phyloP scores from a whole-genome alignment of 2,329 filamentous ascomycete genomes.

The Verticillium klebahnii region DNA sequence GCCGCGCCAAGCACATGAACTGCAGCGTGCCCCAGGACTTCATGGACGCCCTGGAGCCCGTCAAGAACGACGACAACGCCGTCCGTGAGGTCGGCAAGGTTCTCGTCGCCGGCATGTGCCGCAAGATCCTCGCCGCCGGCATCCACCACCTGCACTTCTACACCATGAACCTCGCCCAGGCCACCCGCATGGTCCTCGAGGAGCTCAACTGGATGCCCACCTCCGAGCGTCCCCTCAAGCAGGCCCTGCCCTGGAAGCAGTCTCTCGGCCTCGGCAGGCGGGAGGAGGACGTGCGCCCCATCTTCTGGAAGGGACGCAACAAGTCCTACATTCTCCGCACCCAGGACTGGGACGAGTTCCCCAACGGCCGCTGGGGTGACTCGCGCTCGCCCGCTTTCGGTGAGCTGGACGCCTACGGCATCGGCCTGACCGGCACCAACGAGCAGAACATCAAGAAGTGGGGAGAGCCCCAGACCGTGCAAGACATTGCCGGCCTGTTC shows the following conservation, averaged over 20 bases:
- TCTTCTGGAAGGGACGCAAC: slow-evolving; percentile 98
- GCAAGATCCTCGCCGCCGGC: slow-evolving; percentile 74
- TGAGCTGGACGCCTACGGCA: slow-evolving; percentile 89
- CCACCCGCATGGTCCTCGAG: slow-evolving; percentile 89
- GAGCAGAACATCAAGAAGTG: slow-evolving; percentile 94
- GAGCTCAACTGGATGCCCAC: slow-evolving; percentile 81
- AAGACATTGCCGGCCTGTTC: slow-evolving; percentile 80
- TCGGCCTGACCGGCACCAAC: slow-evolving; percentile 90
- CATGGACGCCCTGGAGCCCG: slow-evolving; percentile 77
- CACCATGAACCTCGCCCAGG: slow-evolving; percentile 97
- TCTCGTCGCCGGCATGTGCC: slow-evolving; percentile 85
- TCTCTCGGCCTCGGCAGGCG: slow-evolving; percentile 84
- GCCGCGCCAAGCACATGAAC: slow-evolving; percentile 87
- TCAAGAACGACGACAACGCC: slow-evolving; percentile 94
- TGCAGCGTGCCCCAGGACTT: slow-evolving; percentile 77
- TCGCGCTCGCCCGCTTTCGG: slow-evolving; percentile 94
- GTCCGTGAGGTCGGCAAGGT: slow-evolving; percentile 86
- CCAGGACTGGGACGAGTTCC: slow-evolving; percentile 98
- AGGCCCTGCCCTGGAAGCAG: slow-evolving; percentile 93
- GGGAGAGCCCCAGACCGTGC: slow-evolving; percentile 77
- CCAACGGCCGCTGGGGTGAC: slow-evolving; percentile 98
- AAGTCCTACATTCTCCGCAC: slow-evolving; percentile 94
- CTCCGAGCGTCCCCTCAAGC: slow-evolving; percentile 72
- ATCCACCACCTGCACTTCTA: slow-evolving; percentile 95
- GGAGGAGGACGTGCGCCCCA: slow-evolving; percentile 92